phyloP scores from a whole-genome alignment of 805 yeast species.

The Ogataea zsoltii region DNA sequence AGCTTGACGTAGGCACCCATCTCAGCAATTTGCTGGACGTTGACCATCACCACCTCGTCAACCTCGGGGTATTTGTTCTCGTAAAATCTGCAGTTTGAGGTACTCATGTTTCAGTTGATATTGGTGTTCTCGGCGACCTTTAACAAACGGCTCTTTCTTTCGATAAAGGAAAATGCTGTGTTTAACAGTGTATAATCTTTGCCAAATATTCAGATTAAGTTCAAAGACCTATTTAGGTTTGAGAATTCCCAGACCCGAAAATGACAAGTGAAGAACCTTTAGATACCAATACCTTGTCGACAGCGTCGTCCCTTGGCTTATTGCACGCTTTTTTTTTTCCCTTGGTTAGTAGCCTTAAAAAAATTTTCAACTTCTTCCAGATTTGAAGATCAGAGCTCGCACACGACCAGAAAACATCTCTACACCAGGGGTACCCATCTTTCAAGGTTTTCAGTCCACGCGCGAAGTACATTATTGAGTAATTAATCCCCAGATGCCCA shows the following conservation, averaged over 20 bases:
- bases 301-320: neutral
- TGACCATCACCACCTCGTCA: constrained; percentile 98
- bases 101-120: constrained; percentile 54
- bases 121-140: constrained; percentile 4
- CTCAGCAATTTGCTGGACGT: constrained; percentile 97
- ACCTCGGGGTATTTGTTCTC: constrained; percentile 99
- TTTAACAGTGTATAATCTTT: too few species aligned
- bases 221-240: neutral
- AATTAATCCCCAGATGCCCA: too few species aligned
- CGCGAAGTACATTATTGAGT: neutral
- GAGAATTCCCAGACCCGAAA: neutral
- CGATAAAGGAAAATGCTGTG: too few species aligned
- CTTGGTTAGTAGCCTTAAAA: constrained; percentile 1
- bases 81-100: constrained; percentile 91
- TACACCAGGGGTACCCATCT: constrained; percentile 1
- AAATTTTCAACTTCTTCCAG: constrained; percentile 6
- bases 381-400: neutral
- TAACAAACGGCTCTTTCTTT: neutral
- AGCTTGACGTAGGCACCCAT: constrained; percentile 99
- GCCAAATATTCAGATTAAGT: too few species aligned
- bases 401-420: constrained; percentile 3
- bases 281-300: neutral
- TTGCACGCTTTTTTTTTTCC: neutral
- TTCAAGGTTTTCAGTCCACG: neutral
- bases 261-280: neutral